Evolutionary conservation across 108 stramenopile genomes (phyloP), one percentile per base, ranked within the genome.

Genomic region (Nitzschia palea): DNA sequence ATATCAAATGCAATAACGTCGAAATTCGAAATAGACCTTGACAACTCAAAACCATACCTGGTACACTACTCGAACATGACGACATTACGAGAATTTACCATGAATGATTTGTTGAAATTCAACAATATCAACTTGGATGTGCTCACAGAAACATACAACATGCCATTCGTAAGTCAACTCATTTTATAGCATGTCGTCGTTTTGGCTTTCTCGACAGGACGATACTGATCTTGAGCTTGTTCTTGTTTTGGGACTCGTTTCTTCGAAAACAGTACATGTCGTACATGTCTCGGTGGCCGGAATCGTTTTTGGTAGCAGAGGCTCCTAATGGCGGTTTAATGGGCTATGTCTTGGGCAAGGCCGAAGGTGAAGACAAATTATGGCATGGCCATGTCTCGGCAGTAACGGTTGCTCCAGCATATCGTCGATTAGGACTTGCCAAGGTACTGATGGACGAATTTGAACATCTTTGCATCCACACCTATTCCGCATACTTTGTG

Each of bases 361-460:
- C 91, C 2, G 97, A 98, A 81, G 99, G 98, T 22, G 82, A 88
- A 14, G 96, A 68, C 15, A 79, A 93, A 28, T 68, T 94, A 2
- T 99, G 99, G 99, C 99, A 99, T 70, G 99, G 98, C 0, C 98
- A 99, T 68, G 99, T 99, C 12, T 97, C 97, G 15, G 97, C 97
- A 0, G 97, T 98, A 1, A 99, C 97, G 20, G 98, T 98, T 6
- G 89, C 96, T 5, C 97, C 98, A 0, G 72, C 82, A 57, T 98
- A 91, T 73, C 77, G 97, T 54, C 77, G 92, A 17, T 63, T 92
- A 32, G 97, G 95, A 44, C 62, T 98, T 43, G 99, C 97, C 26
- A 88, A 87, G 70, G 84, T 74, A 50, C 66, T 99, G 35, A 99
- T 99, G 99, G 86, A 93, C 30, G 79, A 84, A 74, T 92, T 99